Evolutionary conservation across 1,139 yeast genomes (phyloP), one percentile per base, ranked within the genome.

Genomic region (Fermentozyma sake): DNA sequence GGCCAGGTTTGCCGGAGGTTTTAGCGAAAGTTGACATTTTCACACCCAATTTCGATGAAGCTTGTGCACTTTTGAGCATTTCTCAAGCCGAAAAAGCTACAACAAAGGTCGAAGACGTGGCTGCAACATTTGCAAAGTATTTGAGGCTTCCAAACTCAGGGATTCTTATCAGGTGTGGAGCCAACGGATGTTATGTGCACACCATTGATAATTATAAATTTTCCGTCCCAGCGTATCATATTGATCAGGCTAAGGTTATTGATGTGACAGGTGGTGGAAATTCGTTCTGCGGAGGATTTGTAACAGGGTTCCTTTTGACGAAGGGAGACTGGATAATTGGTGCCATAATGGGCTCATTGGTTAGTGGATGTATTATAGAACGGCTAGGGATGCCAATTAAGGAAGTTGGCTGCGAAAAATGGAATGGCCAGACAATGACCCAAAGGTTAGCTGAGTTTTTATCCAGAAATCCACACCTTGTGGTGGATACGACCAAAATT

Each of bases 251-350:
- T 3, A 53, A 56, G 18, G 91, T 87, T 1, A 58, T 76, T 3
- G 97, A 89, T 50, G 95, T 95, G 0, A 89, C 96, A 0, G 97
- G 97, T 0, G 96, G 95, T 3, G 97, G 97, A 0, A 89, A 89
- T 49, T 68, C 93, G 0, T 87, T 81, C 51, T 74, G 91, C 33
- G 96, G 96, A 1, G 95, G 81, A 0, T 76, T 84, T 44, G 69
- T 80, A 8, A 62, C 79, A 5, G 93, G 79, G 0, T 73, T 69
- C 37, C 55, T 60, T 2, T 46, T 78, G 23, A 59, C 72, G 17
- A 35, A 44, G 1, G 62, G 68, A 0, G 72, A 81, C 47, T 61
- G 82, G 61, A 46, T 54, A 0, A 46, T 61, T 2, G 86, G 79
- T 1, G 78, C 80, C 2, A 58, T 81, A 0, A 74, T 75, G 44